A percentile compares a stretch with the other conserved stretches of the same genome.
These are phyloP conservation scores for Chaetomium strumarium DNA, from an alignment of 2,329 filamentous ascomycete genomes.

Conservation along the genomic window DNA sequence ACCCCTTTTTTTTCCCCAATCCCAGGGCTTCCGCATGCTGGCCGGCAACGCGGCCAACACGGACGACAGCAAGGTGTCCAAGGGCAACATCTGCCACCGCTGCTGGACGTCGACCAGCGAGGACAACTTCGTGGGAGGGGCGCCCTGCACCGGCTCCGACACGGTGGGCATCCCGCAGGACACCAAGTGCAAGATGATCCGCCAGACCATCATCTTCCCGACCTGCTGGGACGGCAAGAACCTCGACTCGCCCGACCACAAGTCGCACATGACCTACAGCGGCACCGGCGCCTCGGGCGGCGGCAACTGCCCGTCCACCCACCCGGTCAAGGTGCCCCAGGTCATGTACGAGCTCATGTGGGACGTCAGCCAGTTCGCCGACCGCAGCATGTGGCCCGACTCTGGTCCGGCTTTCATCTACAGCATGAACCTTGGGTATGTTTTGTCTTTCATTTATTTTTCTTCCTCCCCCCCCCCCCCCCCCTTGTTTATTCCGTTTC, in stretches of 20 bases:
- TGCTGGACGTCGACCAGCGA: constrained; percentile 43
- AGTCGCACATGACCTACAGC: constrained; percentile 42
- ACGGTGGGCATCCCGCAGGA: constrained; percentile 44
- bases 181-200: constrained; percentile 46
- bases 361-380: constrained; percentile 38
- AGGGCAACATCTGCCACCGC: constrained; percentile 40
- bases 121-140: constrained; percentile 42
- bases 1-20: not conserved
- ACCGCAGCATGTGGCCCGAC: constrained; percentile 39
- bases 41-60: constrained; percentile 40
- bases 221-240: constrained; percentile 45
- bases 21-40: constrained; percentile 42
- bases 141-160: constrained; percentile 44
- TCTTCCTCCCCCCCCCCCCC: too few species aligned
- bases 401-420: constrained; percentile 37
- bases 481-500: not conserved
- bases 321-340: constrained; percentile 43
- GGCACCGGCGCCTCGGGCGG: constrained; percentile 41
- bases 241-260: constrained; percentile 34
- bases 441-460: too few species aligned
- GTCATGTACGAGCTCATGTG: constrained; percentile 46
- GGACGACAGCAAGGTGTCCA: constrained; percentile 34
- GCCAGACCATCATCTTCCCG: constrained; percentile 47
- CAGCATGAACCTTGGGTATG: constrained; percentile 39
- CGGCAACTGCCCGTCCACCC: constrained; percentile 40